Evolutionary conservation across 2,329 filamentous ascomycete species (phyloP).

Genomic region (Trichocomaceae sp.): DNA sequence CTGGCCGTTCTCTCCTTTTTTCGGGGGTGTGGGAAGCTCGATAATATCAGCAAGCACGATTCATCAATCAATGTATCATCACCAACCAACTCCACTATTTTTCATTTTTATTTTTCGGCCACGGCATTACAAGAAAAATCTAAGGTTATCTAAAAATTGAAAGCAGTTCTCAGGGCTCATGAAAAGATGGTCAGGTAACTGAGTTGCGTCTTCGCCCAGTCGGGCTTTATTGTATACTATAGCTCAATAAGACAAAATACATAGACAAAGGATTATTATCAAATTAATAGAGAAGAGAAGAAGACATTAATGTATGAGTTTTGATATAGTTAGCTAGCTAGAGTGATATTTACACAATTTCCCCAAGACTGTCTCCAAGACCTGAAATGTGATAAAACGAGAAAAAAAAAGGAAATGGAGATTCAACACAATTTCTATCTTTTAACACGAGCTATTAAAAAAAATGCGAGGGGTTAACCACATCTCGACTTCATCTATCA

Average conservation of each 20-base stretch:
- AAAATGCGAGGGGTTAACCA: background rate
- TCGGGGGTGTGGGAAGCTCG: too few species aligned
- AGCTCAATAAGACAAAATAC: background rate
- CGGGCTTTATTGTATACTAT: background rate
- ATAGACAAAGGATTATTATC: background rate
- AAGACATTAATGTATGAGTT: background rate
- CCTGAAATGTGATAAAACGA: background rate
- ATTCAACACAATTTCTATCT: background rate
- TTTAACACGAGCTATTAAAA: background rate
- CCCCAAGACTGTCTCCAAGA: too few species aligned
- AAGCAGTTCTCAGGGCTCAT: background rate
- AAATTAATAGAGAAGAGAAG: background rate
- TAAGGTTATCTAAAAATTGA: too few species aligned
- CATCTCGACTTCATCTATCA: constrained; percentile 6
- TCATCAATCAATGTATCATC: too few species aligned
- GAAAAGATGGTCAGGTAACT: too few species aligned
- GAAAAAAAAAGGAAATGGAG: background rate
- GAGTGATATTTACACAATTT: background rate
- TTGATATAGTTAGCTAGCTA: background rate
- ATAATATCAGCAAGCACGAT: too few species aligned
- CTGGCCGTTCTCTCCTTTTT: background rate
- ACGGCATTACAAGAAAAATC: too few species aligned
- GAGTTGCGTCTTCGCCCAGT: too few species aligned
- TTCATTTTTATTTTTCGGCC: background rate
- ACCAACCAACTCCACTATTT: background rate